Evolutionary conservation across 441 rosid genomes (phyloP), one percentile per base, ranked within the genome.

Genomic region (Adansonia grandidieri): DNA sequence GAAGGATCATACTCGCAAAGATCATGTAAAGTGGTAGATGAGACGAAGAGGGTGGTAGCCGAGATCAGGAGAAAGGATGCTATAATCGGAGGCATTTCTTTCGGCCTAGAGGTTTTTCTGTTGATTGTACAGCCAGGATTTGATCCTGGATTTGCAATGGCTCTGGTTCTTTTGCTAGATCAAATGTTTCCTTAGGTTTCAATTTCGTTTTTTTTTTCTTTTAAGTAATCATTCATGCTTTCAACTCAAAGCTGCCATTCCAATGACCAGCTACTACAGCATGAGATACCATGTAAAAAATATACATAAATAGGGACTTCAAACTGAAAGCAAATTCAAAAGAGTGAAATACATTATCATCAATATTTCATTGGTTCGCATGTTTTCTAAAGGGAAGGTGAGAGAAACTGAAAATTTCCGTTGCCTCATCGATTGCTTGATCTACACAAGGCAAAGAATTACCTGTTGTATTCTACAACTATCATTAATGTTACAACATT

Each of bases 81-180:
- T 2, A 74, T 44, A 9, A 60, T 47, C 0, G 81, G 75, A 42
- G 91, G 98, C 5, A 78, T 83, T 68, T 85, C 88, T 47, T 90
- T 88, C 48, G 97, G 96, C 28, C 71, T 78, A 8, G 97, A 92
- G 47, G 92, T 94, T 78, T 94, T 94, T 80, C 76, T 84, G 82
- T 80, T 94, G 85, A 80, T 78, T 17, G 91, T 92, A 51, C 75
- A 78, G 74, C 77, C 87, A 1, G 89, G 82, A 9, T 87, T 90
- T 75, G 89, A 92, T 79, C 76, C 89, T 71, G 88, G 88, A 13
- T 89, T 90, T 68, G 98, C 97, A 1, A 94, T 92, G 98, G 89
- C 88, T 85, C 85, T 94, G 48, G 91, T 94, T 74, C 82, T 92
- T 77, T 28, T 91, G 32, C 72, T 94, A 77, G 98, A 94, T 86